A percentile compares a stretch with the other conserved stretches of the same genome.
Conservation (phyloP, 352 stramenopile species). For the Phytophthora niederhauseri region DNA sequence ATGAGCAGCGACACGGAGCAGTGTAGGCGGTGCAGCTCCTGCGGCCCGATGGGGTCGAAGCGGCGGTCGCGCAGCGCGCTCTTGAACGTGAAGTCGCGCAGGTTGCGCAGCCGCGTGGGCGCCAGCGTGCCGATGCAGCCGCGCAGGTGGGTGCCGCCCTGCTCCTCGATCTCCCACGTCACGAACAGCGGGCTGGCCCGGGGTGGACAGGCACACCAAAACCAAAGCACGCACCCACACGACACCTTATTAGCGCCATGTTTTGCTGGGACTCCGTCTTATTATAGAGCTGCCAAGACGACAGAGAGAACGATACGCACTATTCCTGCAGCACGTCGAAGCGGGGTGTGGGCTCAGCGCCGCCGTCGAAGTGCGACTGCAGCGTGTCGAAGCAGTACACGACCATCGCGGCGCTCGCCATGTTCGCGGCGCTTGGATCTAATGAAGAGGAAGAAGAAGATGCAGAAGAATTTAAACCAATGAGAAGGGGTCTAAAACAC, state of each 20-base stretch:
- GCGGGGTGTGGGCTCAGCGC: constrained; percentile 47
- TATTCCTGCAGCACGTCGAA: constrained; percentile 69
- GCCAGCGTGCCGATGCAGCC: constrained; percentile 83
- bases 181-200: constrained; percentile 73
- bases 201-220: not conserved
- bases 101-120: constrained; percentile 63
- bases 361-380: constrained; percentile 67
- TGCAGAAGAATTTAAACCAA: too few relatives aligned
- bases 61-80: constrained; percentile 77
- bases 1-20: constrained; percentile 86
- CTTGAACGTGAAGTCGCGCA: constrained; percentile 87
- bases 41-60: constrained; percentile 74
- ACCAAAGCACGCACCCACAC: not conserved
- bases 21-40: constrained; percentile 68
- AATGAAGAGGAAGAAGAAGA: too few relatives aligned
- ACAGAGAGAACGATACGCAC: constrained; percentile 27
- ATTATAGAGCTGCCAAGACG: not conserved
- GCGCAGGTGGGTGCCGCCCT: constrained; percentile 52
- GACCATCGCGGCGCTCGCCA: constrained; percentile 84
- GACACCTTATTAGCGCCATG: not conserved
- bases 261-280: too few relatives aligned
- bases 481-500: too few relatives aligned
- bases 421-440: constrained; percentile 18
- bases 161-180: constrained; percentile 82
- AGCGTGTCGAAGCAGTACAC: constrained; percentile 88